Conservation (phyloP, 2,329 filamentous ascomycete genomes). For the Xylaria sp. region DNA sequence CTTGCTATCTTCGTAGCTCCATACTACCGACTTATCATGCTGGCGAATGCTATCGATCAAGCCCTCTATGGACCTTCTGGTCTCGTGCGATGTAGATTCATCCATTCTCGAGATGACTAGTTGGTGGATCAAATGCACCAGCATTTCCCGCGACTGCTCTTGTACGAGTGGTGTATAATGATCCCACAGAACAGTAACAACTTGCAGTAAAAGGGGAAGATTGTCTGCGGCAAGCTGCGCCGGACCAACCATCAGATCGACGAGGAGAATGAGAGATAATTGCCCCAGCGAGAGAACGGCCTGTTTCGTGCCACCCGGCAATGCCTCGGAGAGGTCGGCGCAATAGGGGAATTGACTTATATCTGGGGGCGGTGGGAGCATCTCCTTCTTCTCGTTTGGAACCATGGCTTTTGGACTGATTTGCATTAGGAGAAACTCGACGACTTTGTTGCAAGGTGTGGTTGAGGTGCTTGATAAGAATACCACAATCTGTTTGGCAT, state of each 20-base stretch:
- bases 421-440: slow-evolving; percentile 88
- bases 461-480: slow-evolving; percentile 77
- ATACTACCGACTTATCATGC: slow-evolving; percentile 79
- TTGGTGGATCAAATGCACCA: slow-evolving; percentile 95
- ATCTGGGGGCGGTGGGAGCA: slow-evolving; percentile 66
- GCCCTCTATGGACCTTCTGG: slow-evolving; percentile 74
- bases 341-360: slow-evolving; percentile 76
- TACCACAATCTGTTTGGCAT: slow-evolving; percentile 96
- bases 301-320: slow-evolving; percentile 87
- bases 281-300: slow-evolving; percentile 89
- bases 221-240: slow-evolving; percentile 73
- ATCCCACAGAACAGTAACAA: slow-evolving; percentile 92
- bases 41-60: slow-evolving; percentile 82
- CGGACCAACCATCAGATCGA: slow-evolving; percentile 93
- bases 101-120: slow-evolving; percentile 78
- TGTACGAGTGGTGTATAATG: slow-evolving; percentile 93
- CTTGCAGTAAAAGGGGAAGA: slow-evolving; percentile 80
- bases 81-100: slow-evolving; percentile 54
- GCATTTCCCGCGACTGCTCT: slow-evolving; percentile 94
- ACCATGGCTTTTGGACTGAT: slow-evolving; percentile 97
- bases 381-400: slow-evolving; percentile 72
- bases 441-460: slow-evolving; percentile 77
- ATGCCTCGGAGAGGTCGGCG: slow-evolving; percentile 71
- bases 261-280: slow-evolving; percentile 84
- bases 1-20: slow-evolving; percentile 91